Conservation (phyloP, 352 stramenopile species). For the Globisporangium splendens region DNA sequence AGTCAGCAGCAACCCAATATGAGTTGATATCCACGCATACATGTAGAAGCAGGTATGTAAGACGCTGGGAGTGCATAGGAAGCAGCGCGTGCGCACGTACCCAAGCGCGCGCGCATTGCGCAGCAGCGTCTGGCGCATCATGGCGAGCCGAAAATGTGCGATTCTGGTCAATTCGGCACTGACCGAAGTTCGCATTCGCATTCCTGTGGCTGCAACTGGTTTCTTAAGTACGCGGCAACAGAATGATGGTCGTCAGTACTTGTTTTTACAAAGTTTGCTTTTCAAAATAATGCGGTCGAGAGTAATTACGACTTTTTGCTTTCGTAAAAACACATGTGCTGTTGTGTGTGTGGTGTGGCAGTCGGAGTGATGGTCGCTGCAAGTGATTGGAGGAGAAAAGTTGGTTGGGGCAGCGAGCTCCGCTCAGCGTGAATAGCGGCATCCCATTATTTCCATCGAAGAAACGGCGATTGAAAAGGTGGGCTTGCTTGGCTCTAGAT, state of each 20-base stretch:
- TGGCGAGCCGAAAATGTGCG: background rate
- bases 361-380: slow-evolving; percentile 37
- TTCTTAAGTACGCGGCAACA: background rate
- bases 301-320: slow-evolving; percentile 15
- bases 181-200: background rate
- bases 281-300: no score
- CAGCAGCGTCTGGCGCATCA: slow-evolving; percentile 3
- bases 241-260: no score
- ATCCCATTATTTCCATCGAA: slow-evolving; percentile 88
- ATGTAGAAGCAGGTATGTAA: no score
- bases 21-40: no score
- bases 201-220: background rate
- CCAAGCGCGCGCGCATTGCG: slow-evolving; percentile 2
- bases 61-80: background rate
- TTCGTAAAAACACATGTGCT: background rate
- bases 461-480: slow-evolving; percentile 65
- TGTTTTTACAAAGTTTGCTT: slow-evolving; percentile 8
- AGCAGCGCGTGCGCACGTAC: slow-evolving; percentile 3
- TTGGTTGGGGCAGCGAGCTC: slow-evolving; percentile 14
- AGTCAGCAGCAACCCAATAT: background rate
- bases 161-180: background rate
- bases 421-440: slow-evolving; percentile 16
- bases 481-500: slow-evolving; percentile 1
- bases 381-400: slow-evolving; percentile 80
- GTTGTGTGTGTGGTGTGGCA: slow-evolving; percentile 3